Base-by-base conservation (phyloP, 2,329 filamentous ascomycete genomes). In the Fusarium dimerum region DNA sequence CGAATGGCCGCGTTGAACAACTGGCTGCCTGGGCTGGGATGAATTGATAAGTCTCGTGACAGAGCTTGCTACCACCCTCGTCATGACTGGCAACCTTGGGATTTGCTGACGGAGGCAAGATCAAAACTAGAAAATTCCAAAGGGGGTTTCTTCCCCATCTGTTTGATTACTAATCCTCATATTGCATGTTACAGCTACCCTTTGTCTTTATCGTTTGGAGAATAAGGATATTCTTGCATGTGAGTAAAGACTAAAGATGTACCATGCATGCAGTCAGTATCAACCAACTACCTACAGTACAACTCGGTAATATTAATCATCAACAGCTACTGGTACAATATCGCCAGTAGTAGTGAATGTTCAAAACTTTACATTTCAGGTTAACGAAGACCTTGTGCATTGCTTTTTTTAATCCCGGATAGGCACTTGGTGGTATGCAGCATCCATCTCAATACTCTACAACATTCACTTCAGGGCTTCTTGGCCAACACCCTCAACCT, bases 401-500 rank as follows among this genome's bases (percentile, higher is more conserved):
- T 26, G n/a, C 20, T 7, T 26, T 26, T 26, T 26, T 26, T 5
- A 26, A 26, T 26, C 20, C 20, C 20, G 4, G 20, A 26, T 26
- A 7, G 20, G 7, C 20, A 26, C 20, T 26, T 26, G 7, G 20
- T 26, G 7, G 20, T 26, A 26, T 7, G 7, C 10, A 41, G 38
- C 12, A 13, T 30, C 29, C 44, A n/a, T 38, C 18, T 18, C 10
- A 6, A 39, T 15, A 15, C 20, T n/a, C 5, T 16, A 11, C 48
- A 47, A 64, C 30, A 56, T 43, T 7, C 20, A 26, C 5, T 26
- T 26, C 20, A 26, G 10, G 63, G 60, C 63, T 77, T 79, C 50
- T 67, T 71, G 10, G 76, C 78, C 41, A 78, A n/a, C 7, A 73
- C 78, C 54, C 80, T 74, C 65, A 83, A 68, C 50, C 81, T 73